Evolutionary conservation across 2,329 filamentous ascomycete species (phyloP), one percentile per base, ranked within the genome.

Genomic region (Cadophora sp.): DNA sequence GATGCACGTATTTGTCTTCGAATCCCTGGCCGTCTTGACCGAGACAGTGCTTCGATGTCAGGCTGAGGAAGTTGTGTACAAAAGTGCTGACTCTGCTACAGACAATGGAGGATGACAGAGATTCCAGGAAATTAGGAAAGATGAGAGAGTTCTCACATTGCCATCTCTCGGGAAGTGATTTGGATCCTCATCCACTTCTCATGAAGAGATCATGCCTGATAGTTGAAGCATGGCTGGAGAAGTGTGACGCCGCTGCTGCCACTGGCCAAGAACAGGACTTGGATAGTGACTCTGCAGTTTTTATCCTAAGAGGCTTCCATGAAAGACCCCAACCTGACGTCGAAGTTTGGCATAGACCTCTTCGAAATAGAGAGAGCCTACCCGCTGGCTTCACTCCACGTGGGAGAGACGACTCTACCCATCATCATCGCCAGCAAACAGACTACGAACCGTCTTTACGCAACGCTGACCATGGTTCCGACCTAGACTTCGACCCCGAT

Each of bases 221-320:
- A 1, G 68, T 70, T 19, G 53, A 64, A 37, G 46, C 26, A 3
- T 70, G 68, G 70, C 27, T 69, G 34, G 29, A 46, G 14, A 29
- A 53, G 1, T 65, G 61, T 34, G 55, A 65, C 16, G 48, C 24
- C 16, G 14, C 29, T 34, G 26, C 61, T 11, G 37, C 31, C 27
- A 40, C n/a, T 11, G 14, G 31, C 8, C 6, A 58, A 6, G n/a
- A 62, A 11, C 26, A 26, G n/a, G 60, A 66, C 8, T 50, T 11
- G 3, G 48, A 65, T 19, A 34, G 53, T 16, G 37, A 11, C 14
- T 68, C 67, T 16, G 8, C 65, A 11, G 62, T 64, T 4, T 66
- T 63, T 22, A 4, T 69, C 16, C 19, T 27, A 14, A 58, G 50
- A 58, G 55, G 55, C 7, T 16, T 61, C 24, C 16, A 29, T 14